A percentile compares a stretch with the other conserved stretches of the same genome.
Evolutionary conservation across 1,284 basidiomycete species (phyloP).

Genomic region (Apiotrichum porosum): DNA sequence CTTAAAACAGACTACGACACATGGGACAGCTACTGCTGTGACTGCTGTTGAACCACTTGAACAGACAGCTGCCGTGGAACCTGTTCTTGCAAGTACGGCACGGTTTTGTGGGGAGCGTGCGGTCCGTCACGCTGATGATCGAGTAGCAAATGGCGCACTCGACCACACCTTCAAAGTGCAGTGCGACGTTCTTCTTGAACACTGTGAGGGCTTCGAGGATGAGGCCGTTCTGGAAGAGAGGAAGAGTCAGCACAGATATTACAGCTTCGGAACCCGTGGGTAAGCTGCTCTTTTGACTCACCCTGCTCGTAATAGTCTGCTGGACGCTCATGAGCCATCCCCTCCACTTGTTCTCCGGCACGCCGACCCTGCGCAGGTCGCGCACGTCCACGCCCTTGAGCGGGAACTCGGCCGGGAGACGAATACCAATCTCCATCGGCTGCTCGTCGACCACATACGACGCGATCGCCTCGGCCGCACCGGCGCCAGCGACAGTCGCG

Average conservation of each 20-base stretch:
- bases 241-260: not conserved
- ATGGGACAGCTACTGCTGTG: slow-evolving; percentile 87
- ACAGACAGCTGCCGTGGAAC: slow-evolving; percentile 89
- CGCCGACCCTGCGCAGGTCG: slow-evolving; percentile 78
- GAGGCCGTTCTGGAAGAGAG: slow-evolving; percentile 66
- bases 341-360: slow-evolving; percentile 85
- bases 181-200: slow-evolving; percentile 89
- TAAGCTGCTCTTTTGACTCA: slow-evolving; percentile 51
- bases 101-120: slow-evolving; percentile 80
- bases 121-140: slow-evolving; percentile 90
- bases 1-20: slow-evolving; percentile 61
- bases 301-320: slow-evolving; percentile 82
- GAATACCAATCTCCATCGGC: slow-evolving; percentile 81
- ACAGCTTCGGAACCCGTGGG: no score
- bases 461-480: slow-evolving; percentile 48
- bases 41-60: slow-evolving; percentile 87
- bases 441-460: slow-evolving; percentile 89
- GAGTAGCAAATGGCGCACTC: slow-evolving; percentile 94
- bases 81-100: slow-evolving; percentile 94
- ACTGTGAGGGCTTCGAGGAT: slow-evolving; percentile 86
- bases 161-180: slow-evolving; percentile 88
- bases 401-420: slow-evolving; percentile 87
- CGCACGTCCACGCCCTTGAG: slow-evolving; percentile 81
- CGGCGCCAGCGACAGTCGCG: slow-evolving; percentile 63
- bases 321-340: slow-evolving; percentile 92